Percentiles rank a stretch among this genome's conserved stretches.
Conservation (phyloP, 768 basidiomycete species). For the Zangia roseola region DNA sequence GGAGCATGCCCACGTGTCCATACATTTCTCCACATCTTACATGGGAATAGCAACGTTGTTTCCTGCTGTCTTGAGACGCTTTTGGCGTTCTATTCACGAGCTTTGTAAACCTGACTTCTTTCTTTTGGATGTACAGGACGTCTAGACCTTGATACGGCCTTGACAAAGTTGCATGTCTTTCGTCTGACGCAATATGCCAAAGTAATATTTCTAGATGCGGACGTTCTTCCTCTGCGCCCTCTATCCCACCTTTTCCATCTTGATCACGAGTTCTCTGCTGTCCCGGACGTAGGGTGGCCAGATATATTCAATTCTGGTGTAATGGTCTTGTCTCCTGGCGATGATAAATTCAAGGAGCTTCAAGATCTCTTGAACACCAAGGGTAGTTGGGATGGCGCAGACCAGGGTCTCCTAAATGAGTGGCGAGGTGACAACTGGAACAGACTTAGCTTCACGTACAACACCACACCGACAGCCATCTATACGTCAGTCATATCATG, state of each 20-base stretch:
- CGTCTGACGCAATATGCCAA: constrained; percentile 85
- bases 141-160: constrained; percentile 86
- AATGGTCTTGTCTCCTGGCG: constrained; percentile 79
- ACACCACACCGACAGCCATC: constrained; percentile 95
- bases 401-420: constrained; percentile 96
- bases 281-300: constrained; percentile 98
- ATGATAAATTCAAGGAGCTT: constrained; percentile 80
- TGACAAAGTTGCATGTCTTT: constrained; percentile 96
- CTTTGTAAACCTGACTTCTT: constrained; percentile 10
- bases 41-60: constrained; percentile 19
- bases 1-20: constrained; percentile 13
- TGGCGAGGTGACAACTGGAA: constrained; percentile 89
- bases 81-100: not conserved
- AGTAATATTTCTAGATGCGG: constrained; percentile 89
- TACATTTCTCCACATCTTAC: constrained; percentile 5
- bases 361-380: constrained; percentile 66
- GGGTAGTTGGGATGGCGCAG: constrained; percentile 97
- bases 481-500: constrained; percentile 72
- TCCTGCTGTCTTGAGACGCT: constrained; percentile 14
- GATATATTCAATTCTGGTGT: constrained; percentile 99
- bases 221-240: constrained; percentile 84
- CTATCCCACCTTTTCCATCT: constrained; percentile 89
- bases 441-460: constrained; percentile 94
- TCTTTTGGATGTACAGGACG: constrained; percentile 60
- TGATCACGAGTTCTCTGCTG: constrained; percentile 85